Conservation (phyloP, 2,329 filamentous ascomycete genomes). For the Pseudogymnoascus sp. region DNA sequence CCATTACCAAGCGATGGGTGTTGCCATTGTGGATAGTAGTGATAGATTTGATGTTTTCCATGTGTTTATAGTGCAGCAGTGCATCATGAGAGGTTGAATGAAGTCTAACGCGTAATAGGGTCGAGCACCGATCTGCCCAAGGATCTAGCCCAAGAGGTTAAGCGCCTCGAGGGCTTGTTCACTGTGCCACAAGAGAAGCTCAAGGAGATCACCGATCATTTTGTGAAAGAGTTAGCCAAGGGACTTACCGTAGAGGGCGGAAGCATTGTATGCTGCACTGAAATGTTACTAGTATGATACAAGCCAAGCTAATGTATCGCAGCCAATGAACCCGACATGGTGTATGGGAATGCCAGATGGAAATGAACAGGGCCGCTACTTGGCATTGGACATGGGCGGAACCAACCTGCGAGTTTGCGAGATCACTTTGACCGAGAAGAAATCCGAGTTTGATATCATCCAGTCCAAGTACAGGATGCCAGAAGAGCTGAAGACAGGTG, state of each 20-base stretch:
- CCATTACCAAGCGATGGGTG: not conserved
- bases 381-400: slow-evolving; percentile 92
- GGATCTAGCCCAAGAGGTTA: slow-evolving; percentile 72
- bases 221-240: slow-evolving; percentile 79
- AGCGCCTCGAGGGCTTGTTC: slow-evolving; percentile 75
- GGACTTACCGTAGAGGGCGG: slow-evolving; percentile 81
- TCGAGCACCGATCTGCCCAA: slow-evolving; percentile 88
- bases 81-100: not conserved
- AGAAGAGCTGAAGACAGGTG: slow-evolving; percentile 80
- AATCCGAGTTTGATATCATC: slow-evolving; percentile 87
- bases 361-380: slow-evolving; percentile 75
- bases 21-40: not conserved
- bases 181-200: slow-evolving; percentile 70
- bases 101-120: slow-evolving; percentile 41
- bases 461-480: slow-evolving; percentile 96
- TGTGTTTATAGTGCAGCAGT: not conserved
- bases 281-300: not conserved
- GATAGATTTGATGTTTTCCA: not conserved
- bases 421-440: slow-evolving; percentile 77
- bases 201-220: slow-evolving; percentile 85
- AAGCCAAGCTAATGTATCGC: slow-evolving; percentile 17
- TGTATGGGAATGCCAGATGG: slow-evolving; percentile 85
- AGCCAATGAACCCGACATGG: slow-evolving; percentile 99
- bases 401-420: slow-evolving; percentile 94
- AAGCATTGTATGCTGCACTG: slow-evolving; percentile 64